A percentile compares a stretch with the other conserved stretches of the same genome.
phyloP scores from a whole-genome alignment of 805 yeast species.

The Saturnispora quitensis region DNA sequence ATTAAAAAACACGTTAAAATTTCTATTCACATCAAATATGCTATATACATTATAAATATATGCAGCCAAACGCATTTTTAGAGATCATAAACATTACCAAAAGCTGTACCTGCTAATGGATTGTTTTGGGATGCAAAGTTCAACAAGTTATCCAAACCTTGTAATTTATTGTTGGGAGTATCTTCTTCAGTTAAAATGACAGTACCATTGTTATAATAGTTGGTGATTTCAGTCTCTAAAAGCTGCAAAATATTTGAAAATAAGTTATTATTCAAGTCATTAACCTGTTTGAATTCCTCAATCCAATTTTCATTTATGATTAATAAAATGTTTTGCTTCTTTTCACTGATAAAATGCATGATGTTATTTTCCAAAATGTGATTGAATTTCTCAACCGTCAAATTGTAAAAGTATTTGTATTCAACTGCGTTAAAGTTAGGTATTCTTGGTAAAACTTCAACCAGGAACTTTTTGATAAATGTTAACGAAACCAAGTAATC shows the following conservation, averaged over 20 bases:
- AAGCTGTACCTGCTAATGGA: conserved; percentile 22
- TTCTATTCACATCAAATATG: neutral
- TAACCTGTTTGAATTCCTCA: conserved; percentile 20
- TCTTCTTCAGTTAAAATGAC: conserved; percentile 7
- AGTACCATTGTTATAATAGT: conserved; percentile 19
- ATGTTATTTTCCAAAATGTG: conserved; percentile 22
- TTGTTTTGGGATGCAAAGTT: conserved; percentile 25
- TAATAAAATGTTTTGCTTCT: conserved; percentile 26
- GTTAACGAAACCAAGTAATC: conserved; percentile 45
- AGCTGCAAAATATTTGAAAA: conserved; percentile 21
- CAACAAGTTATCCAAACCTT: conserved; percentile 22
- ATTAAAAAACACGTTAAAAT: neutral
- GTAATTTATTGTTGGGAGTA: conserved; percentile 11
- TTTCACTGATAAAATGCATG: conserved; percentile 22
- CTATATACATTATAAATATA: neutral
- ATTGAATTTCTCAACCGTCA: conserved; percentile 28
- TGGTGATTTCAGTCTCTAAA: conserved; percentile 21
- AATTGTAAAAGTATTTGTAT: conserved; percentile 35
- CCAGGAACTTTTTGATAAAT: conserved; percentile 51
- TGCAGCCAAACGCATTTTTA: neutral
- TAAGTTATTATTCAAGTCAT: conserved; percentile 23
- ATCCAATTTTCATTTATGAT: conserved; percentile 28
- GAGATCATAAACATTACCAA: conserved; percentile 17
- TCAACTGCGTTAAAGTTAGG: conserved; percentile 58
- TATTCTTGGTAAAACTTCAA: conserved; percentile 48